These are phyloP conservation scores for Ensete ventricosum DNA, from an alignment of 176 grass and related monocot species.

Conservation along the genomic window DNA sequence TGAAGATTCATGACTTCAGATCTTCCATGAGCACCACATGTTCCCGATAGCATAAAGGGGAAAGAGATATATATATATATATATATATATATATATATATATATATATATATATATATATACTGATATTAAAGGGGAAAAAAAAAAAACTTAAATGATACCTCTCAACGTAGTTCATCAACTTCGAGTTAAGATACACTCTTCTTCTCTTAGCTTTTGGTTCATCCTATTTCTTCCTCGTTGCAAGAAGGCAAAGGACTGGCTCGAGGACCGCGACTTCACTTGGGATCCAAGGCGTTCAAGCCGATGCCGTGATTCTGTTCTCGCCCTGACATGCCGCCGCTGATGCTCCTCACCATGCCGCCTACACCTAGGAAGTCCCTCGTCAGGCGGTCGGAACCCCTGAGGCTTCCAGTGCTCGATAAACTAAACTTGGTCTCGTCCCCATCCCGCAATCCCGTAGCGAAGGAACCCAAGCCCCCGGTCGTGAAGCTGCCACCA, in stretches of 20 bases:
- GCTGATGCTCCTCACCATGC: conserved; percentile 50
- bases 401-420: neutral
- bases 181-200: no score
- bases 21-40: no score
- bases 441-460: neutral
- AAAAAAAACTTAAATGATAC: no score
- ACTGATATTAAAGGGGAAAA: no score
- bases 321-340: conserved; percentile 45
- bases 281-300: conserved; percentile 46
- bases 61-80: no score
- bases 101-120: no score
- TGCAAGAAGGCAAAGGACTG: no score
- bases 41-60: no score
- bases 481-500: neutral
- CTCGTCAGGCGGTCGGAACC: conserved; percentile 53
- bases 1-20: no score
- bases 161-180: no score
- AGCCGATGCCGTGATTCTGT: neutral
- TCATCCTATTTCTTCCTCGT: conserved; percentile 13
- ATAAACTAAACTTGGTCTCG: conserved; percentile 58
- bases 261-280: conserved; percentile 38
- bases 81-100: no score
- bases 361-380: conserved; percentile 84
- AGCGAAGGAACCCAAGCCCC: neutral
- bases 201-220: neutral